Conservation (phyloP, 768 basidiomycete genomes). For the Termitomyces titanicus region DNA sequence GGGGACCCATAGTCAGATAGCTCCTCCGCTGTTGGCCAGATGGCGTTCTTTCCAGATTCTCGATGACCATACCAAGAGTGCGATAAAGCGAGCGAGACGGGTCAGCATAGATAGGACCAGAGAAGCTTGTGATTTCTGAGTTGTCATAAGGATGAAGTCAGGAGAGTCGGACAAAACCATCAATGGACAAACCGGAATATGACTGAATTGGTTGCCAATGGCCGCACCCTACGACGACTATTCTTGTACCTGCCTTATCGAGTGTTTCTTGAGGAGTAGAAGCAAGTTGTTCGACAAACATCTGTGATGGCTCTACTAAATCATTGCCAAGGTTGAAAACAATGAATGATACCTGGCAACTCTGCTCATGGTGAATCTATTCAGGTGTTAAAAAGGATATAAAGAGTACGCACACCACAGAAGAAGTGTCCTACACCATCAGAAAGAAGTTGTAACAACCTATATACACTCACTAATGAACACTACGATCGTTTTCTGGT, state of each 20-base stretch:
- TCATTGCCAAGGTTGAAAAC: background rate
- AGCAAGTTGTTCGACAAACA: conserved; percentile 46
- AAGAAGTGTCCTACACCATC: conserved; percentile 53
- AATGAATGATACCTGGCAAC: conserved; percentile 34
- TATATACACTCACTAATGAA: conserved; percentile 49
- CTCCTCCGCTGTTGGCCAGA: conserved; percentile 38
- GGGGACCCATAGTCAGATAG: conserved; percentile 35
- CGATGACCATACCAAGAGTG: conserved; percentile 56
- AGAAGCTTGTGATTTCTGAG: conserved; percentile 43
- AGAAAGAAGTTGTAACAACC: too few relatives aligned
- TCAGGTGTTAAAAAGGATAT: background rate
- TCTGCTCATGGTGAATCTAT: conserved; percentile 16
- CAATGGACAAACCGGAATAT: conserved; percentile 40
- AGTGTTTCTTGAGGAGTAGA: conserved; percentile 37
- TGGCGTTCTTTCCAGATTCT: conserved; percentile 43
- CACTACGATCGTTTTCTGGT: conserved; percentile 53
- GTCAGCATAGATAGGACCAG: conserved; percentile 58
- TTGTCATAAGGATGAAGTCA: background rate
- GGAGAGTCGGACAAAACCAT: background rate
- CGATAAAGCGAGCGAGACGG: conserved; percentile 57
- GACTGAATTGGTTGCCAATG: conserved; percentile 45
- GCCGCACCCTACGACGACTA: conserved; percentile 61
- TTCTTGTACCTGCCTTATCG: conserved; percentile 31
- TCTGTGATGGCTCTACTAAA: conserved; percentile 22
- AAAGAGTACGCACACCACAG: conserved; percentile 47